A percentile compares a stretch with the other conserved stretches of the same genome.
Conservation (phyloP, 495 filamentous ascomycete species). For the Chaetomium tenue region DNA sequence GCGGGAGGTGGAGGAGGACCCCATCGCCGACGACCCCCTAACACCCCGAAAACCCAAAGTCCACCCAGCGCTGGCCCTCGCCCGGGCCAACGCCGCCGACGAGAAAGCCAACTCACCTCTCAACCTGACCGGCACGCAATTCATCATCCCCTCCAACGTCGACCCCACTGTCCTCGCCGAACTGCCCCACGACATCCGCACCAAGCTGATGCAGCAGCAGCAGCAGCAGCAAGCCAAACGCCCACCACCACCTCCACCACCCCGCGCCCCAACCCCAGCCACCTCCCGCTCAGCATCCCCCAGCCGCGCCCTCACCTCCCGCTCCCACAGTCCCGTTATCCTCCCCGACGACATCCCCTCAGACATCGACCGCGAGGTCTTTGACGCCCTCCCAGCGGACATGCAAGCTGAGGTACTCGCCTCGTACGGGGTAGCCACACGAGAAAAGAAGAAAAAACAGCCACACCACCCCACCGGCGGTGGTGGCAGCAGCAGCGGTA, state of each 20-base stretch:
- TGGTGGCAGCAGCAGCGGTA: neutral
- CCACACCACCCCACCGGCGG: conserved; percentile 1
- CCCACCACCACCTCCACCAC: neutral
- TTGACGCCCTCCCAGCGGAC: conserved; percentile 77
- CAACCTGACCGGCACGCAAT: conserved; percentile 81
- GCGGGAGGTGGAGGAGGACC: conserved; percentile 43
- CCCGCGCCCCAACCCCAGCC: neutral
- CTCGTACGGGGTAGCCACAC: conserved; percentile 64
- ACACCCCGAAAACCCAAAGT: conserved; percentile 65
- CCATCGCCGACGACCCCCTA: conserved; percentile 46
- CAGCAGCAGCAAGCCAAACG: conserved; percentile 32
- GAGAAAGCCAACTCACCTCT: conserved; percentile 61
- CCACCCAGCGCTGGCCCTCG: conserved; percentile 56
- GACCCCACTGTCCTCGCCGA: conserved; percentile 75
- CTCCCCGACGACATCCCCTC: conserved; percentile 37
- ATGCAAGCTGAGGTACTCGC: conserved; percentile 76
- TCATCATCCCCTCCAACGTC: conserved; percentile 76
- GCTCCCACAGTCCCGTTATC: too few relatives aligned
- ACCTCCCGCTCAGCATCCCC: conserved; percentile 31
- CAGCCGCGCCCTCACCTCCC: conserved; percentile 46
- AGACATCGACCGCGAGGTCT: conserved; percentile 69
- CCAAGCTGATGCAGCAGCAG: conserved; percentile 53
- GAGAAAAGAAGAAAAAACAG: neutral
- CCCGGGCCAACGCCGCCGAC: conserved; percentile 56
- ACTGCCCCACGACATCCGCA: conserved; percentile 74